Evolutionary conservation across 2,329 filamentous ascomycete genomes (phyloP).

Genomic region (Cladosporium sp.): DNA sequence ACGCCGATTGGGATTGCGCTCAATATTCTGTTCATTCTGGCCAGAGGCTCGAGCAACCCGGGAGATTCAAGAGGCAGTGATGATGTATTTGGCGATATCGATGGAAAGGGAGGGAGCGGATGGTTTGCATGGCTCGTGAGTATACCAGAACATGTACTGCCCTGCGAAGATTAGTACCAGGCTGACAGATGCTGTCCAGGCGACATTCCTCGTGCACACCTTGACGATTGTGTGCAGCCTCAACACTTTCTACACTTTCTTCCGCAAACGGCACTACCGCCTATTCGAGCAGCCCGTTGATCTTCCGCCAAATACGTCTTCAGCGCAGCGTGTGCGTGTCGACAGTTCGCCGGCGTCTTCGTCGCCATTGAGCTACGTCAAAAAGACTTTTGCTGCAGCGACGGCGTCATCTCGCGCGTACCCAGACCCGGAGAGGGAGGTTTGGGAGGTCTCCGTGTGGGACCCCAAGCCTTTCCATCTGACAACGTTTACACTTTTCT

Average conservation of each 20-base stretch:
- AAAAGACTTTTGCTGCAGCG: slow-evolving; percentile 63
- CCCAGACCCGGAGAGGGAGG: slow-evolving; percentile 77
- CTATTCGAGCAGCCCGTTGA: slow-evolving; percentile 88
- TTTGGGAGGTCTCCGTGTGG: slow-evolving; percentile 95
- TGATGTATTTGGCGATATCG: slow-evolving; percentile 80
- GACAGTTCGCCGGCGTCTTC: slow-evolving; percentile 76
- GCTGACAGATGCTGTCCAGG: slow-evolving; percentile 26
- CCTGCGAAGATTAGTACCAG: slow-evolving; percentile 47
- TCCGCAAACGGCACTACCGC: slow-evolving; percentile 80
- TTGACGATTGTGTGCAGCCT: slow-evolving; percentile 65
- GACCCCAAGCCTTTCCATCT: slow-evolving; percentile 84
- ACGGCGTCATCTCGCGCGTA: slow-evolving; percentile 81
- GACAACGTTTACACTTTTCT: slow-evolving; percentile 84
- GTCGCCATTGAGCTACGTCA: slow-evolving; percentile 75
- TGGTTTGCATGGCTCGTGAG: slow-evolving; percentile 68
- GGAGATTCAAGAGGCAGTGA: slow-evolving; percentile 50
- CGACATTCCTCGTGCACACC: slow-evolving; percentile 66
- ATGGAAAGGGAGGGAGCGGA: slow-evolving; percentile 50
- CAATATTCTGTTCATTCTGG: slow-evolving; percentile 79
- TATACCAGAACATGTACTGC: slow-evolving; percentile 32
- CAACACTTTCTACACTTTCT: slow-evolving; percentile 82
- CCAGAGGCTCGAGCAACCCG: slow-evolving; percentile 61
- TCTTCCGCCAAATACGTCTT: slow-evolving; percentile 72
- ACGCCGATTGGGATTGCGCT: slow-evolving; percentile 71
- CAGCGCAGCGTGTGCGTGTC: slow-evolving; percentile 83